phyloP scores from a whole-genome alignment of 495 filamentous ascomycete genomes.

The Bryoglossum gracile region DNA sequence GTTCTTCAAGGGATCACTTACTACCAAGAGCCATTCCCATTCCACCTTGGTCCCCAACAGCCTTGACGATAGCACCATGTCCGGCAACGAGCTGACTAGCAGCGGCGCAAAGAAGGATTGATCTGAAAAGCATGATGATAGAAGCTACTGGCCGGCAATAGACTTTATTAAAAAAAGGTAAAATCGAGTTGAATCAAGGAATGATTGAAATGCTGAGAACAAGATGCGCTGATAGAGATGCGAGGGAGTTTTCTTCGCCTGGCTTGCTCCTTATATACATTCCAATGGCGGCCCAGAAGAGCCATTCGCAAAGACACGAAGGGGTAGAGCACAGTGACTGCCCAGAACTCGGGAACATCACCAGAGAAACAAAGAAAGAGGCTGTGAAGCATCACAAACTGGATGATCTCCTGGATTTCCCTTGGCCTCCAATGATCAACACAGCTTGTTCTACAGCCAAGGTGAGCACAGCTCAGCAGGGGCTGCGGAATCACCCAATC shows the following conservation, averaged over 20 bases:
- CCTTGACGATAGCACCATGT: slow-evolving; percentile 19
- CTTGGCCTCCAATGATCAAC: background rate
- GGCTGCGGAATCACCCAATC: no score
- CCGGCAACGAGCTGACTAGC: slow-evolving; percentile 13
- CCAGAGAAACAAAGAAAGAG: background rate
- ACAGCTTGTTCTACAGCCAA: background rate
- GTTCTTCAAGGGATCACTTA: background rate
- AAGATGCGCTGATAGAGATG: slow-evolving; percentile 5
- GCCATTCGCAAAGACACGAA: background rate
- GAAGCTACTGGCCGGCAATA: slow-evolving; percentile 7
- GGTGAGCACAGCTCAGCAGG: background rate
- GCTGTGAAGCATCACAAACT: slow-evolving; percentile 6
- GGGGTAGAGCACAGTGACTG: background rate
- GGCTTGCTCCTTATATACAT: background rate
- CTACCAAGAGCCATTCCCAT: slow-evolving; percentile 7
- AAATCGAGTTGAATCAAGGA: background rate
- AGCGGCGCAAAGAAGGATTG: slow-evolving; percentile 4
- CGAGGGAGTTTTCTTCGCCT: no score
- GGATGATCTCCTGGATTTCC: background rate
- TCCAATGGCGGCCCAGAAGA: no score
- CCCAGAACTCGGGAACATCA: background rate
- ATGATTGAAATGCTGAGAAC: background rate
- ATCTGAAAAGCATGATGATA: slow-evolving; percentile 13
- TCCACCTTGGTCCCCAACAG: slow-evolving; percentile 12
- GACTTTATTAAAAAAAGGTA: background rate